phyloP scores from a whole-genome alignment of 805 yeast genomes.

The Yamadazyma laniorum region DNA sequence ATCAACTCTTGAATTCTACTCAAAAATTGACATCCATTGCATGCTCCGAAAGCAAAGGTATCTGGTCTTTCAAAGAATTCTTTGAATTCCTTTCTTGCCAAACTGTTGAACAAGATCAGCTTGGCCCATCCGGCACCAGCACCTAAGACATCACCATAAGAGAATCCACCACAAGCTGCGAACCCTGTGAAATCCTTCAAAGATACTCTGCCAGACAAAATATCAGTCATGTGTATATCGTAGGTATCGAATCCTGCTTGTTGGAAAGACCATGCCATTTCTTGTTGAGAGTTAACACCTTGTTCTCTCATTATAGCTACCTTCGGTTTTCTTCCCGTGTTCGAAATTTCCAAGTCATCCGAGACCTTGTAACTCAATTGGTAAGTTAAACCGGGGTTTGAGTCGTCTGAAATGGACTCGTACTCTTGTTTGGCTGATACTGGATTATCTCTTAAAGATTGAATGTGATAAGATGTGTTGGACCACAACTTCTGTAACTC shows the following conservation, averaged over 20 bases:
- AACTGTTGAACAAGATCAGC: conserved; percentile 81
- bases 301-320: conserved; percentile 97
- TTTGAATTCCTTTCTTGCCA: conserved; percentile 71
- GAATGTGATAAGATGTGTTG: conserved; percentile 84
- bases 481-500: conserved; percentile 81
- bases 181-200: conserved; percentile 83
- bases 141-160: conserved; percentile 97
- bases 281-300: conserved; percentile 97
- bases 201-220: conserved; percentile 67
- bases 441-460: conserved; percentile 92
- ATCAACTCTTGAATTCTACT: conserved; percentile 81
- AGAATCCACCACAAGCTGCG: conserved; percentile 99
- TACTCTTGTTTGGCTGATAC: conserved; percentile 84
- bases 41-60: conserved; percentile 96
- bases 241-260: conserved; percentile 93
- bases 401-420: conserved; percentile 67
- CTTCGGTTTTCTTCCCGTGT: conserved; percentile 54
- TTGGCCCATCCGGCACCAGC: conserved; percentile 99
- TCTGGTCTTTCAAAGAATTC: conserved; percentile 84
- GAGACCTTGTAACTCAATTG: conserved; percentile 67
- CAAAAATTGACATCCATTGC: conserved; percentile 97
- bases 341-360: conserved; percentile 43
- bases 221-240: conserved; percentile 96
- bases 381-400: conserved; percentile 87
- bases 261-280: conserved; percentile 96